Base-by-base conservation (phyloP, 495 filamentous ascomycete species). In the Penicillium malachiteum region DNA sequence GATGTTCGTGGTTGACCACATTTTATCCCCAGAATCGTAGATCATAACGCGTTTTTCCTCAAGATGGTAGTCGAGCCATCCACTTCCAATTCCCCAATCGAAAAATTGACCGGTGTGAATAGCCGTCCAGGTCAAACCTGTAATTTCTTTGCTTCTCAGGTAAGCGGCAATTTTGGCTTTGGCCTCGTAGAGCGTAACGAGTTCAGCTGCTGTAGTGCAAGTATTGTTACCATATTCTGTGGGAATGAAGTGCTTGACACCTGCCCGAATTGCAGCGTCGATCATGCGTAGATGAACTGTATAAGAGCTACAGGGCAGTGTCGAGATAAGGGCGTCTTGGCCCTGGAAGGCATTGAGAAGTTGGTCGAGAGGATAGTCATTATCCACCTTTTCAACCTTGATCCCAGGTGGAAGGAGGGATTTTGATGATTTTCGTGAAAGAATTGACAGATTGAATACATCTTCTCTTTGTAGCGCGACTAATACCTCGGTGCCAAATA, bases 181-280 rank as follows among this genome's bases (percentile, higher is more conserved):
- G 0, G 39, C 48, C 12, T 5, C 48, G 33, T 50, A 50, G 1
- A 50, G 48, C 12, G 33, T 13, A 12, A 38, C 49, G 35, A 52
- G 49, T 8, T 52, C 39, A 10, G 38, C 37, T 5, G 49, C 49
- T 43, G 49, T 37, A n/a, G 38, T 13, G 21, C 39, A 52, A 1
- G 37, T 52, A 41, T 52, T 52, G 38, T 52, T 52, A 4, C 49
- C 49, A 31, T 52, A 52, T 33, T 52, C 49, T 18, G 49, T 52
- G 10, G 49, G 49, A 43, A 52, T 52, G 26, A 52, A 41, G 6
- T 37, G 37, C 49, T 52, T 42, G 3, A 52, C 37, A 17, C 49
- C 49, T 32, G 49, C 37, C 16, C 31, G 17, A 16, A 52, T 52
- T 14, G 49, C 49, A 11, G 49, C 49, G 21, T 52, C 49, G 37